phyloP scores from a whole-genome alignment of 768 basidiomycete species.

The Trametopsis cervina region DNA sequence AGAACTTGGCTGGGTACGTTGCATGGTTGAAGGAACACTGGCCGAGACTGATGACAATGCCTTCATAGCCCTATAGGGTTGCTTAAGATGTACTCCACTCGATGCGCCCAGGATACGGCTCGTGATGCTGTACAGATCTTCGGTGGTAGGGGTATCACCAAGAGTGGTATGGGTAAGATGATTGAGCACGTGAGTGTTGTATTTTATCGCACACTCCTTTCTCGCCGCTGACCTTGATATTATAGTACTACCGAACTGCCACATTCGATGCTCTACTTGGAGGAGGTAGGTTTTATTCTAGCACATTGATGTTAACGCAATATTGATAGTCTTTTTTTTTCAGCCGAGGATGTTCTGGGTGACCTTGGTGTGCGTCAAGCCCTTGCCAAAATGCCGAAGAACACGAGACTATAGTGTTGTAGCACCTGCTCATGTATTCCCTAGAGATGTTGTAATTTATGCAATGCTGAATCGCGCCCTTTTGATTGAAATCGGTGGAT shows the following conservation, averaged over 20 bases:
- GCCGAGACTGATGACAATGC: background rate
- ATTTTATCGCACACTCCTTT: background rate
- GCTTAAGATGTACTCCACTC: conserved; percentile 73
- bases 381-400: conserved; percentile 35
- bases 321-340: background rate
- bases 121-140: conserved; percentile 83
- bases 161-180: conserved; percentile 70
- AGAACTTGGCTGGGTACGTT: conserved; percentile 63
- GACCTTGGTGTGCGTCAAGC: conserved; percentile 48
- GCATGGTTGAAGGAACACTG: conserved; percentile 30
- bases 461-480: background rate
- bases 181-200: conserved; percentile 57
- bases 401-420: conserved; percentile 28
- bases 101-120: conserved; percentile 72
- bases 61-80: conserved; percentile 60
- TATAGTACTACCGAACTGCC: conserved; percentile 35
- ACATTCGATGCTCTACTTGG: conserved; percentile 35
- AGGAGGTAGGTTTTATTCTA: conserved; percentile 24
- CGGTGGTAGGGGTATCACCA: conserved; percentile 80
- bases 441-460: background rate
- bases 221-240: conserved; percentile 3
- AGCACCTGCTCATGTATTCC: too few relatives aligned
- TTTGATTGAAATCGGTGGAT: background rate
- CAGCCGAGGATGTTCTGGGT: conserved; percentile 68
- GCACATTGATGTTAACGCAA: conserved; percentile 2